phyloP scores from a whole-genome alignment of 2,329 filamentous ascomycete species.

The Colletotrichum sp. region DNA sequence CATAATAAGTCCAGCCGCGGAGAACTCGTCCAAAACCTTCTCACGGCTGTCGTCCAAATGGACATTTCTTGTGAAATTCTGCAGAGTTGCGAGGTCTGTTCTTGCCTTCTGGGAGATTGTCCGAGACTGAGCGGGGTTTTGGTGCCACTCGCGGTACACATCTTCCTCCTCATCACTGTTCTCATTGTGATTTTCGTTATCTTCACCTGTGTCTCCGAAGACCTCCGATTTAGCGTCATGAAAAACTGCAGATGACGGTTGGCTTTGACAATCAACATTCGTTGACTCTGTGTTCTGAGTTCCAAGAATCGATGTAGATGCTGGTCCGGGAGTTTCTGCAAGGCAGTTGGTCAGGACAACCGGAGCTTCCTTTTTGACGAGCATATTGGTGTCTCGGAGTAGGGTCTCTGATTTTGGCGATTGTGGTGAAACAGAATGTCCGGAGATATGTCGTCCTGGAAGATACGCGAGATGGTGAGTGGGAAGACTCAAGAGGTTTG shows the following conservation, averaged over 20 bases:
- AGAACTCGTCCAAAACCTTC: conserved; percentile 32
- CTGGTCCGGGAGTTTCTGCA: neutral
- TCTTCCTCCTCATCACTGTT: neutral
- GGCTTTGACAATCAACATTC: neutral
- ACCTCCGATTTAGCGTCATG: neutral
- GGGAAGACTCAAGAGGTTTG: neutral
- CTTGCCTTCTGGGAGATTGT: conserved; percentile 51
- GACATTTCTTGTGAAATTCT: conserved; percentile 42
- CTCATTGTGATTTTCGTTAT: neutral
- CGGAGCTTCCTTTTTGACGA: neutral
- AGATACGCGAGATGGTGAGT: neutral
- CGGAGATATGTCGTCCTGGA: neutral
- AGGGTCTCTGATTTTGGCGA: neutral
- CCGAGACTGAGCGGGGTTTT: conserved; percentile 35
- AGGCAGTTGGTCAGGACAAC: neutral
- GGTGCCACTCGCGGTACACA: conserved; percentile 27
- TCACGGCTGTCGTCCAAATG: conserved; percentile 33
- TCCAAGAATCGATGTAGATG: neutral
- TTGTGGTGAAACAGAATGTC: neutral
- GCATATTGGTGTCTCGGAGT: neutral
- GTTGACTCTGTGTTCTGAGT: neutral
- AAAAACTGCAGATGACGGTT: neutral
- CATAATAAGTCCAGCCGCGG: conserved; percentile 35
- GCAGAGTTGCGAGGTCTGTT: conserved; percentile 54
- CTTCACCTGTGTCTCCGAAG: neutral